These are phyloP conservation scores for Epichloe uncinata DNA, from an alignment of 2,329 filamentous ascomycete species.

Conservation along the genomic window DNA sequence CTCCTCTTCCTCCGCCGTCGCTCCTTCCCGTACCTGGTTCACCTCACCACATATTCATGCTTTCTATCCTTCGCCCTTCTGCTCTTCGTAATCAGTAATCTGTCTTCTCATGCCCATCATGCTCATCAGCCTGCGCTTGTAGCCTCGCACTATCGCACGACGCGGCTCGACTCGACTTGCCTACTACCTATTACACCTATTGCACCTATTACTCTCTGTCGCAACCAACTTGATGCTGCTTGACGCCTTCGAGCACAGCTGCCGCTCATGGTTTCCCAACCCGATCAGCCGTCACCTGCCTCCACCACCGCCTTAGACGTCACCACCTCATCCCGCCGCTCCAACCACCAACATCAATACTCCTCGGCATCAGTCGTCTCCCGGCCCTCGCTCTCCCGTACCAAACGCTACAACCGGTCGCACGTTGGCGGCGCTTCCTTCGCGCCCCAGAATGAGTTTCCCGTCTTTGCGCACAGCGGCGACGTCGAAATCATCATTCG, in stretches of 20 bases:
- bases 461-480: slow-evolving; percentile 76
- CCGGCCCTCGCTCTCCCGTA: slow-evolving; percentile 43
- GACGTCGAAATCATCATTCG: slow-evolving; percentile 82
- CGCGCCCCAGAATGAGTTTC: slow-evolving; percentile 77
- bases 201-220: neutral
- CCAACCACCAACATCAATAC: slow-evolving; percentile 1
- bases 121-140: neutral
- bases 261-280: slow-evolving; percentile 48
- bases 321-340: slow-evolving; percentile 1
- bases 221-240: neutral
- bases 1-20: too few relatives aligned
- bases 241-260: slow-evolving; percentile 1
- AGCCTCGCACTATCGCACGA: neutral
- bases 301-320: slow-evolving; percentile 1
- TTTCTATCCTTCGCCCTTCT: too few relatives aligned
- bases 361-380: slow-evolving; percentile 40
- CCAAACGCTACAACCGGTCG: slow-evolving; percentile 66
- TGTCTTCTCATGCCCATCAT: too few relatives aligned
- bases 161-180: neutral
- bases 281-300: slow-evolving; percentile 26
- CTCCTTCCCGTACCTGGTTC: neutral
- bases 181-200: neutral
- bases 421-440: slow-evolving; percentile 61
- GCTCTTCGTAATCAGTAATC: too few relatives aligned
- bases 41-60: too few relatives aligned